Evolutionary conservation across 139 green algal genomes (phyloP).

Genomic region (Chlamydomonas incerta): DNA sequence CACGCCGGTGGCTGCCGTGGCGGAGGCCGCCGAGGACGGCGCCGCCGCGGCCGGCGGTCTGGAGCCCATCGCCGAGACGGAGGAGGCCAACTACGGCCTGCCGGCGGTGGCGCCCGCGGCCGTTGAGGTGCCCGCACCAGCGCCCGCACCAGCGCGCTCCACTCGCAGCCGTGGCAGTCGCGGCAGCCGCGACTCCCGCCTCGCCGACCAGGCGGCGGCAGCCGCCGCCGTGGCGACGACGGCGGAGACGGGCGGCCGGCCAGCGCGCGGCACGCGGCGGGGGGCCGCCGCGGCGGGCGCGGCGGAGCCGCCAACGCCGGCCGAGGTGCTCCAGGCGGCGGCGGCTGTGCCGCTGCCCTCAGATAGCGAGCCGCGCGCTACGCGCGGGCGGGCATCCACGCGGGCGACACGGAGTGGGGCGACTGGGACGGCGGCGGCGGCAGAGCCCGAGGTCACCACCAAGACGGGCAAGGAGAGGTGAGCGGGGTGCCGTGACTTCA

Average conservation of each 20-base stretch:
- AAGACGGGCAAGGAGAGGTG: neutral
- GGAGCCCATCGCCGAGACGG: constrained; percentile 31
- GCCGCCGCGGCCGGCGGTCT: neutral
- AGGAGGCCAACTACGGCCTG: constrained; percentile 22
- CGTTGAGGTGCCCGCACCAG: neutral
- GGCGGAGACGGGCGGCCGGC: neutral
- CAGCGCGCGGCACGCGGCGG: neutral
- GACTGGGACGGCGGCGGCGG: neutral
- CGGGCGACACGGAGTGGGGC: neutral
- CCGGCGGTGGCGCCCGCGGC: neutral
- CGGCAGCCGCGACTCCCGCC: constrained; percentile 15
- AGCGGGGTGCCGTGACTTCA: neutral
- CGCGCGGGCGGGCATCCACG: neutral
- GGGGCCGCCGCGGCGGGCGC: neutral
- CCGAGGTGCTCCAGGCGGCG: neutral
- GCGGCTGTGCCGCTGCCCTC: constrained; percentile 9
- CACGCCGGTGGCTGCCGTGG: neutral
- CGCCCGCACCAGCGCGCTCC: neutral
- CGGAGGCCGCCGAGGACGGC: neutral
- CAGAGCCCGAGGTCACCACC: neutral
- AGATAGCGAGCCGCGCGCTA: constrained; percentile 18
- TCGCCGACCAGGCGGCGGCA: neutral
- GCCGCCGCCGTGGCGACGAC: neutral
- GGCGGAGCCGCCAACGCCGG: neutral
- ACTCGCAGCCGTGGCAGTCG: constrained; percentile 24